Percentiles rank a stretch among this genome's conserved stretches.
Evolutionary conservation across 2,329 filamentous ascomycete genomes (phyloP).

Genomic region (Alternaria sp.): DNA sequence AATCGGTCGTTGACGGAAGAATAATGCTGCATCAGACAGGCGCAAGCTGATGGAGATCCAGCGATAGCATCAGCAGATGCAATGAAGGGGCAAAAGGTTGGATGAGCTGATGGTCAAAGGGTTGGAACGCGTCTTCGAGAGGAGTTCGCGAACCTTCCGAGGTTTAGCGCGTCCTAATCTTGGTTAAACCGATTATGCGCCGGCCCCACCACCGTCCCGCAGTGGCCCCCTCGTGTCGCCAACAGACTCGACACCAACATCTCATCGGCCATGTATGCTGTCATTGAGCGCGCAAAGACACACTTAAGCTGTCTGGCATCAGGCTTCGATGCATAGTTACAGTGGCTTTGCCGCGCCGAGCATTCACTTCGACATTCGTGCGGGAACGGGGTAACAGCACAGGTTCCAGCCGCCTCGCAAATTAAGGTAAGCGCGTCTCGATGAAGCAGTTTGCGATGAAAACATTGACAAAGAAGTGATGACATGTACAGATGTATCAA

Average conservation of each 20-base stretch:
- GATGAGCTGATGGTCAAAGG: background rate
- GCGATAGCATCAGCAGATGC: background rate
- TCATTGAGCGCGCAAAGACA: background rate
- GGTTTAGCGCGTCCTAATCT: background rate
- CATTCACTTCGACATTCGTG: background rate
- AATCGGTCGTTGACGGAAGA: background rate
- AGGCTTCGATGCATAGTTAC: background rate
- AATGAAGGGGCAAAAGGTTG: background rate
- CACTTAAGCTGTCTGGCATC: background rate
- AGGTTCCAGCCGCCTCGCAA: background rate
- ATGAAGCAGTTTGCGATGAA: background rate
- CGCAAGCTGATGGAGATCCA: background rate
- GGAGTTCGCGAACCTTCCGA: background rate
- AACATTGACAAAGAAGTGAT: background rate
- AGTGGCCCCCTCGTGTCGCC: background rate
- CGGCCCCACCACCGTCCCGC: background rate
- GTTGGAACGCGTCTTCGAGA: background rate
- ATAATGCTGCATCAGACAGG: background rate
- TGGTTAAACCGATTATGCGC: background rate
- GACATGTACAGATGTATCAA: constrained; percentile 1
- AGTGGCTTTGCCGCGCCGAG: background rate
- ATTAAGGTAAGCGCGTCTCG: background rate
- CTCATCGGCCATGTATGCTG: background rate
- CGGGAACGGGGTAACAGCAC: background rate
- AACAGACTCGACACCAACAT: background rate